phyloP scores from a whole-genome alignment of 164 flowering plant genomes.

The Santalum album region DNA sequence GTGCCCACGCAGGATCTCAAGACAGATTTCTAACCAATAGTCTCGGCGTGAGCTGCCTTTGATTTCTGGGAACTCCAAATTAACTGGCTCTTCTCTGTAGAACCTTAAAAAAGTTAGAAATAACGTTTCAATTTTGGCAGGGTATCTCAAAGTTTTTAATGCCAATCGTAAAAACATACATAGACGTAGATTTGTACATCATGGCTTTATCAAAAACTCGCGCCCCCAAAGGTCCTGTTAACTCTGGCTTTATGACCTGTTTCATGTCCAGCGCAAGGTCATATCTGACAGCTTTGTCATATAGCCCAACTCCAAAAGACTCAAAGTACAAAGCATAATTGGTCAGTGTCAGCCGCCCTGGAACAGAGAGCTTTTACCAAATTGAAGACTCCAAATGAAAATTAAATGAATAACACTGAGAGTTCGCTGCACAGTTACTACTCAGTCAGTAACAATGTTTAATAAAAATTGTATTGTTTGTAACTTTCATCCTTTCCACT shows the following conservation, averaged over 20 bases:
- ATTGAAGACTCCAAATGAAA: background rate
- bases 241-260: slow-evolving; percentile 76
- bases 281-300: slow-evolving; percentile 74
- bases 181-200: slow-evolving; percentile 63
- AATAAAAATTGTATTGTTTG: no score
- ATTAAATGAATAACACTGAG: background rate
- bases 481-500: no score
- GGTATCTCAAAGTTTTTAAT: slow-evolving; percentile 2
- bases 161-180: slow-evolving; percentile 40
- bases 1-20: slow-evolving; percentile 65
- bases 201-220: slow-evolving; percentile 87
- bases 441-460: no score
- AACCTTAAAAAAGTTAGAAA: slow-evolving; percentile 1
- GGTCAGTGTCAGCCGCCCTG: slow-evolving; percentile 80
- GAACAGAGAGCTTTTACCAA: slow-evolving; percentile 5
- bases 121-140: background rate
- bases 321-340: slow-evolving; percentile 78
- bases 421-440: background rate
- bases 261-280: slow-evolving; percentile 65
- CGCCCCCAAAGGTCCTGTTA: slow-evolving; percentile 92
- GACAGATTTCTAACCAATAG: slow-evolving; percentile 78
- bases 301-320: slow-evolving; percentile 67
- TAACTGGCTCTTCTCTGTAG: slow-evolving; percentile 69
- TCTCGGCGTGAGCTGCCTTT: slow-evolving; percentile 79
- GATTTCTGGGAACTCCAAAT: slow-evolving; percentile 79